Evolutionary conservation across 805 yeast genomes (phyloP), one percentile per base, ranked within the genome.

Genomic region (Kurtzmaniella fragi): DNA sequence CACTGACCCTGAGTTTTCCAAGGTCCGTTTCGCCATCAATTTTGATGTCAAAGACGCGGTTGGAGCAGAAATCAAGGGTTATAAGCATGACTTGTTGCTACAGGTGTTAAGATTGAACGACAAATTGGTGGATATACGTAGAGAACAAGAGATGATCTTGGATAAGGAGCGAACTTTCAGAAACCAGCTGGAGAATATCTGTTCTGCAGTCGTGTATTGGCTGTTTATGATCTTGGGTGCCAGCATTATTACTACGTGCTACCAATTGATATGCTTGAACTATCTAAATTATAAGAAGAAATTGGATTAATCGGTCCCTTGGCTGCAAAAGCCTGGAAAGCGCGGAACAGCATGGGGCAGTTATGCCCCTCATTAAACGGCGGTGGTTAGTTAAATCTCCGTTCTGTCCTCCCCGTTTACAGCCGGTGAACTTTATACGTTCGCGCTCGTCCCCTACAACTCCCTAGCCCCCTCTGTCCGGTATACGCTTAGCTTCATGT

Each of bases 121-220:
- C 37, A 78, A 80, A 52, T 62, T 86, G 48, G 65, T 67, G 27
- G 76, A 70, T 42, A 72, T 88, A 46, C 75, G 75, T 51, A 61
- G 73, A 30, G 93, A 87, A 52, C 95, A 85, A 57, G 62, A 64
- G 34, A 63, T 71, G 42, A 51, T 58, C 7, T 42, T 56, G 15
- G 52, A 49, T 27, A 55, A 55, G 40, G 62, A 57, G 37, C 52
- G 45, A 16, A 15, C 15, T 12, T 59, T 59, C 36, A 30, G 62
- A 32, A 59, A 59, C 35, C 44, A 51, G 25, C 46, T 53, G 12
- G 64, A 59, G 38, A 27, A 46, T n/a, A 51, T 57, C 6, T 50
- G 54, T 35, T 50, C 43, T 17, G 39, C 42, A 12, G 59, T 56
- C 4, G 42, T 53, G 1, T 30, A 40, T 35, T 59, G 59, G 59